phyloP scores from a whole-genome alignment of 2,329 filamentous ascomycete species.

The Clonostachys rosea region DNA sequence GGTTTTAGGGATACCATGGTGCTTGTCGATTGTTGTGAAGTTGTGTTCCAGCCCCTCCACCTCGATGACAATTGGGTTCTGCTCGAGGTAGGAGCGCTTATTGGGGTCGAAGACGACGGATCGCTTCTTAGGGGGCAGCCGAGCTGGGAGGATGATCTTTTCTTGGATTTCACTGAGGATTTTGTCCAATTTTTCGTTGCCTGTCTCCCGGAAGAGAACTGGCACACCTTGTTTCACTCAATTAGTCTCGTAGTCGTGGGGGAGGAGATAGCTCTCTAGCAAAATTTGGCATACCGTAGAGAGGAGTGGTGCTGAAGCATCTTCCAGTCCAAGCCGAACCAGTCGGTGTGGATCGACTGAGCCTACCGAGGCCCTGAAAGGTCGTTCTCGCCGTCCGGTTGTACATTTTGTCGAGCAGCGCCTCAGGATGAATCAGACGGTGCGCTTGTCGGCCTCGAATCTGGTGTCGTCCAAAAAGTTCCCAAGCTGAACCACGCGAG shows the following conservation, averaged over 20 bases:
- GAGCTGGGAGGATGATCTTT: slow-evolving; percentile 57
- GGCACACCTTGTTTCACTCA: slow-evolving; percentile 17
- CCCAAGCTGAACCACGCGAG: no score
- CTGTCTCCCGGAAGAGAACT: slow-evolving; percentile 44
- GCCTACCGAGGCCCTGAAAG: slow-evolving; percentile 12
- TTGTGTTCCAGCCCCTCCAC: slow-evolving; percentile 51
- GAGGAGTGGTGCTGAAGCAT: slow-evolving; percentile 21
- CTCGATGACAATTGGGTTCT: slow-evolving; percentile 53
- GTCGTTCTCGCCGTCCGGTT: slow-evolving; percentile 7
- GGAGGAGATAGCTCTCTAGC: neutral
- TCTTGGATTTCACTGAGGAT: slow-evolving; percentile 48
- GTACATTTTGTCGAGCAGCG: neutral
- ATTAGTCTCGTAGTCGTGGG: slow-evolving; percentile 5
- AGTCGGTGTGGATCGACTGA: slow-evolving; percentile 1
- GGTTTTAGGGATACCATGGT: slow-evolving; percentile 35
- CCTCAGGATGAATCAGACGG: no score
- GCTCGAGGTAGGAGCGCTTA: slow-evolving; percentile 40
- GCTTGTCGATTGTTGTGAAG: slow-evolving; percentile 41
- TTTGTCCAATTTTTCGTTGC: slow-evolving; percentile 46
- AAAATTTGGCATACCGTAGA: slow-evolving; percentile 14
- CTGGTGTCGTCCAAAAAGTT: no score
- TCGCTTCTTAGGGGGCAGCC: slow-evolving; percentile 48
- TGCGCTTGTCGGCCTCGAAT: no score
- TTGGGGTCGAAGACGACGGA: slow-evolving; percentile 38
- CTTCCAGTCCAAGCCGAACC: slow-evolving; percentile 4